Evolutionary conservation across 1,139 yeast species (phyloP), one percentile per base, ranked within the genome.

Genomic region (Blastobotrys indianensis): DNA sequence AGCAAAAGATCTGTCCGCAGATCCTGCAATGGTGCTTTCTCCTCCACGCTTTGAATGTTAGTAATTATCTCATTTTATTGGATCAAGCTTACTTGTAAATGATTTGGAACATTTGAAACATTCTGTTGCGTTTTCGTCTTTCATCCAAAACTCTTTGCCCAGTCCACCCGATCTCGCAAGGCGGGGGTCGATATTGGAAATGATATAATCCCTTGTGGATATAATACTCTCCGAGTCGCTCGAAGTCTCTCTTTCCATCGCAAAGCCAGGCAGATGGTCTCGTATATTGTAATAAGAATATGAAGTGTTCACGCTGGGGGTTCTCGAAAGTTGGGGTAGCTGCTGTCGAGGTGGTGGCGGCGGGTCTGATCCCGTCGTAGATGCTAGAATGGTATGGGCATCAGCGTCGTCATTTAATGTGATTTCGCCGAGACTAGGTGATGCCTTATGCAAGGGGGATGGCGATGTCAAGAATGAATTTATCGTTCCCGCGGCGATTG

Each of bases 1-100:
- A 76, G 64, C 98, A 92, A 60, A 88, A 92, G 37, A 92, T 92
- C 63, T 90, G 97, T 2, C 97, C 97, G 66, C 98, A 92, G 43
- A 90, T 81, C 42, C 98, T 71, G 60, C 98, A 92, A 64, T 92
- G 98, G 62, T 92, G 98, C 55, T 86, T 85, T 54, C 98, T 73
- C 60, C 97, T 70, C 65, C 90, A 92, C 0, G 83, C 62, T 53
- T 37, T 15, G n/a, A n/a, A n/a, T n/a, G n/a, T n/a, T n/a, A n/a
- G n/a, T n/a, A n/a, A n/a, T n/a, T n/a, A 40, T 17, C 15, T 10
- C 9, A 3, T 42, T 43, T 36, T 38, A 48, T 29, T 13, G 4
- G 25, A 15, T 12, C 13, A n/a, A 5, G 50, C 59, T 37, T 49
- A 55, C 59, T 74, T 6, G 85, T 78, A 60, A 86, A 86, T 0